Evolutionary conservation across 2,329 filamentous ascomycete species (phyloP), one percentile per base, ranked within the genome.

Genomic region (Epichloe uncinata): DNA sequence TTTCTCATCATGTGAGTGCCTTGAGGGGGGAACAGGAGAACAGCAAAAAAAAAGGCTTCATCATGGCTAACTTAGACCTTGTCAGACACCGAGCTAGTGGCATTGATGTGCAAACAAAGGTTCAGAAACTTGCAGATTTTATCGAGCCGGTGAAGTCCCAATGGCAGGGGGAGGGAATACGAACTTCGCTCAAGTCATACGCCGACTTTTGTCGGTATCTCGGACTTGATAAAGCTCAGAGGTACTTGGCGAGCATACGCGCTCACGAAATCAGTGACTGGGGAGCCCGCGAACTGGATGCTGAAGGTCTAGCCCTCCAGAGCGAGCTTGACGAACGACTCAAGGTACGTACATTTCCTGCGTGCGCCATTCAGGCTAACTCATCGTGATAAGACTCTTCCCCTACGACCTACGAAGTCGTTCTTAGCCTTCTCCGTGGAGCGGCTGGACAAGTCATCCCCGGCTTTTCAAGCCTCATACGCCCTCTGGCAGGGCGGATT

Each of bases 351-450:
- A 58, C 30, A 35, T 35, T 36, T 20, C 9, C 34, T 42, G 6
- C 36, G 26, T 33, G 50, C 36, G 48, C 47, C 30, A n/a, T 2
- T 6, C 11, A n/a, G 18, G 45, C 55, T 59, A 30, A 58, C 49
- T 50, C 11, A 18, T 35, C 8, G 42, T 37, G 7, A 13, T 45
- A 18, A 85, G 74, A 74, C 77, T 52, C 69, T 97, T 13, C 93
- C 93, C 4, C 69, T 98, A 41, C 81, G 91, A 50, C 78, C 86
- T 6, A 96, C 91, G 2, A 96, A 96, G 63, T 88, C 87, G 0
- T 86, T 97, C 61, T 70, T 98, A n/a, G 86, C 85, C 2, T 91
- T 90, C 45, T 94, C 91, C 0, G 91, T 93, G 0, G 94, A 98
- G 58, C 88, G 88, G 61, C 69, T 97, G 7, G 84, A 88, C 45